phyloP scores from a whole-genome alignment of 129 eudicot species.

The Helichrysum umbraculigerum region DNA sequence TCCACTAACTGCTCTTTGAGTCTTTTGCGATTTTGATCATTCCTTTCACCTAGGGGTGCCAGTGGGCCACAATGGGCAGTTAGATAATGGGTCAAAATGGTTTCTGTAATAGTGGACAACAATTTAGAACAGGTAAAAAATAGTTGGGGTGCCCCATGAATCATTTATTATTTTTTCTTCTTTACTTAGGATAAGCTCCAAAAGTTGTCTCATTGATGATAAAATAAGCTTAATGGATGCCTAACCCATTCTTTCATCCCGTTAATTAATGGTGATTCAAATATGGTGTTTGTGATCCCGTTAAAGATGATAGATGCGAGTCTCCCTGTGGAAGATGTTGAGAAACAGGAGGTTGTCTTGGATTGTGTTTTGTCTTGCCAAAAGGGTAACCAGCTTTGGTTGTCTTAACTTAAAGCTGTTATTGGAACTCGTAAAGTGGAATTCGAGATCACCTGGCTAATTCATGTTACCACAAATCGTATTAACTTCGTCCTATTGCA shows the following conservation, averaged over 20 bases:
- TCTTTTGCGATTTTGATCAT: not conserved
- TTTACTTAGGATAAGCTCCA: too few species aligned
- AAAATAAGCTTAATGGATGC: not conserved
- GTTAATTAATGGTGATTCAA: not conserved
- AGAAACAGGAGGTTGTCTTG: slow-evolving; percentile 54
- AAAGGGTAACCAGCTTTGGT: slow-evolving; percentile 77
- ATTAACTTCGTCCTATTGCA: too few species aligned
- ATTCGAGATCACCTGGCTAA: too few species aligned
- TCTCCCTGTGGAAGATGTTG: slow-evolving; percentile 66
- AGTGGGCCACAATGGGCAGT: too few species aligned
- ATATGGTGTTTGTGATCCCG: not conserved
- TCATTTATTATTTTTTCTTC: too few species aligned
- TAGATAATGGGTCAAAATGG: too few species aligned
- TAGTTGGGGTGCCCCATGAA: too few species aligned
- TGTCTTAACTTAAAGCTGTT: slow-evolving; percentile 19
- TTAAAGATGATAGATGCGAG: slow-evolving; percentile 76
- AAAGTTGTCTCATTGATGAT: not conserved
- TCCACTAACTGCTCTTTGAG: not conserved
- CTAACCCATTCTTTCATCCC: not conserved
- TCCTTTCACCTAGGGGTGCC: not conserved
- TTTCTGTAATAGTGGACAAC: too few species aligned
- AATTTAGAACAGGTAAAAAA: too few species aligned
- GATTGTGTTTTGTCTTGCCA: slow-evolving; percentile 57
- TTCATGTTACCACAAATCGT: too few species aligned
- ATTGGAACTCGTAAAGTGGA: too few species aligned